Base-by-base conservation (phyloP, 176 grass and related monocot species). In the Themeda triandra region DNA sequence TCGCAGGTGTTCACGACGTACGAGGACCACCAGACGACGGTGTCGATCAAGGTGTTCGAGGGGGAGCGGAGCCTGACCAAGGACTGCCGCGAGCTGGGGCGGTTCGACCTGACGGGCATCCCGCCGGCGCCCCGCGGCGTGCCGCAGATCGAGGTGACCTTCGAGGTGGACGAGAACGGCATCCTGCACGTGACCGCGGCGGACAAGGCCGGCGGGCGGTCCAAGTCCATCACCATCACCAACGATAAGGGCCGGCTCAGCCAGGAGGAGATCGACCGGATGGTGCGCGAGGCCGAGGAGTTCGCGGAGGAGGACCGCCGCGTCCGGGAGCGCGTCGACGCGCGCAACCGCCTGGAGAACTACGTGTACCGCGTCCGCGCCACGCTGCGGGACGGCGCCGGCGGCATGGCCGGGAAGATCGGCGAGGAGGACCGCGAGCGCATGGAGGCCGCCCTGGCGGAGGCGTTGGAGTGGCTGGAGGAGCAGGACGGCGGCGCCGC, bases 71-170 rank as follows among this genome's bases (percentile, higher is more conserved):
- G 83, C 77, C 83, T 95, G 23, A 92, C 86, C 14, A 95, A 85
- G 83, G 90, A 95, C 83, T 90, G 89, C 86, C 87, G 90, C 25
- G 80, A 92, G 73, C 88, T 91, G 17, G 90, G 93, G 3, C 92
- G 89, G 67, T 92, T 95, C 69, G 83, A 95, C 83, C 86, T 95
- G n/a, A 80, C 86, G 42, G 90, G 88, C 39, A 92, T 95, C 69
- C 76, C 86, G 46, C 88, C 88, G n/a, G 85, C 86, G 66, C 90
- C 90, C 8, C 90, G 78, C 23, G 70, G 85, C 24, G 71, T 81
- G 62, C 85, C 78, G 42, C 78, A 87, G 63, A 82, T 87, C 60
- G 41, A 87, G 69, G 60, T 87, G 8, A 76, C 78, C 2, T 87
- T 42, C 44, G 85, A 87, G 58, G n/a, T 87, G 45, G 69, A 87